Percentiles rank a stretch among this genome's conserved stretches.
phyloP scores from a whole-genome alignment of 441 rosid genomes.

The Populus hybrid region DNA sequence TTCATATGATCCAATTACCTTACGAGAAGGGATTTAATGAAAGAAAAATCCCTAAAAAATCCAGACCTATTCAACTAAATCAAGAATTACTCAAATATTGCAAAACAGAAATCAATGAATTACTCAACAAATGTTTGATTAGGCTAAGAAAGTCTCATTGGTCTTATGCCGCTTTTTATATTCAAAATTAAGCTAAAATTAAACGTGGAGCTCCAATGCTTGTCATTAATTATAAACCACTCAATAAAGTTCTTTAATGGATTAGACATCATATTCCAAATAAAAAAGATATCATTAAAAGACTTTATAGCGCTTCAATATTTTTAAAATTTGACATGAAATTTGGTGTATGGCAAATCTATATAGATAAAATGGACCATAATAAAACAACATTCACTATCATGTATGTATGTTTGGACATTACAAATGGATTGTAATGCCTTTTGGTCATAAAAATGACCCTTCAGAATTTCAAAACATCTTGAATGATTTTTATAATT shows the following conservation, averaged over 20 bases:
- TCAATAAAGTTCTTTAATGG: too few species aligned
- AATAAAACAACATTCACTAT: background rate
- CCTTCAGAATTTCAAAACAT: background rate
- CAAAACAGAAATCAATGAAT: too few species aligned
- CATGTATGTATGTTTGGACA: background rate
- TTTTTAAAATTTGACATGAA: too few species aligned
- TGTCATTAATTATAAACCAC: too few species aligned
- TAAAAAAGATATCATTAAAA: too few species aligned
- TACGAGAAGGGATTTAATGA: background rate
- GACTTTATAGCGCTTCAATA: too few species aligned
- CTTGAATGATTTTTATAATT: background rate
- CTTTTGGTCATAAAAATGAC: too few species aligned
- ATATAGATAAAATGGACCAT: too few species aligned
- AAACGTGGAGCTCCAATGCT: too few species aligned
- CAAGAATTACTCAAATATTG: background rate
- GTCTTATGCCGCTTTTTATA: background rate
- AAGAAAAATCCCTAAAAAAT: background rate
- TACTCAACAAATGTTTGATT: too few species aligned
- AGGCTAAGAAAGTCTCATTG: background rate
- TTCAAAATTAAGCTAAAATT: background rate
- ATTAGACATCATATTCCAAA: too few species aligned
- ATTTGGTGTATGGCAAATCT: too few species aligned
- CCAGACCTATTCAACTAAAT: background rate
- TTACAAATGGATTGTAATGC: background rate
- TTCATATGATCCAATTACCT: background rate